Base-by-base conservation (phyloP, 192 early-diverging fungal genomes). In the Piromyces finnis region DNA sequence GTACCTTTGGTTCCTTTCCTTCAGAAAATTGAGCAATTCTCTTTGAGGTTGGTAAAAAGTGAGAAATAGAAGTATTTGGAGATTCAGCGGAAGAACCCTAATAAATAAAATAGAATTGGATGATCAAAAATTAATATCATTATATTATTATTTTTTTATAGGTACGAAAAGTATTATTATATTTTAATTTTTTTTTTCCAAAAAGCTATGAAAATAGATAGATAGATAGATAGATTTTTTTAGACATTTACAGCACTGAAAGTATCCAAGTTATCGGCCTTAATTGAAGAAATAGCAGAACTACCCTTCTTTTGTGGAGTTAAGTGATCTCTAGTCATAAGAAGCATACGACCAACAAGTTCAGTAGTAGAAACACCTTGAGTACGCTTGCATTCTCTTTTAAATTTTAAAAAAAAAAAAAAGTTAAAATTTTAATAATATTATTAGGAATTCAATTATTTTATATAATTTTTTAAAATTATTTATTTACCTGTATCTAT, bases 341-440 rank as follows among this genome's bases (percentile, higher is more conserved):
- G 85, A 82, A 98, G 87, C 95, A 98, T 98, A 79, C 97, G 90
- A 28, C 95, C 94, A 9, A 98, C 96, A 29, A 98, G 87, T 87
- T 97, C 97, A 26, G 97, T 98, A 3, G 97, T 98, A n/a, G 95
- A 96, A 59, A 98, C 92, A 28, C 96, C 95, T 82, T 94, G 90
- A 1, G 95, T 98, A 82, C 97, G 93, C 89, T 95, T 96, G 87
- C 95, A 98, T 85, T 98, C 96, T 68, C 51, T 68, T 68, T 37
- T 37, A 32, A 9, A 32, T n/a, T n/a, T n/a, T n/a, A n/a, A n/a
- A n/a, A n/a, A n/a, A n/a, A n/a, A n/a, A 32, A 32, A 32, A 6
- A 32, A 9, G 30, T 32, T 32, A 32, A 32, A 6, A 32, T 32
- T 32, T 32, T n/a, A n/a, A n/a, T n/a, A n/a, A 35, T 35, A 35